Conservation (phyloP, 257 asterid species). For the Solanum raphanifolium region DNA sequence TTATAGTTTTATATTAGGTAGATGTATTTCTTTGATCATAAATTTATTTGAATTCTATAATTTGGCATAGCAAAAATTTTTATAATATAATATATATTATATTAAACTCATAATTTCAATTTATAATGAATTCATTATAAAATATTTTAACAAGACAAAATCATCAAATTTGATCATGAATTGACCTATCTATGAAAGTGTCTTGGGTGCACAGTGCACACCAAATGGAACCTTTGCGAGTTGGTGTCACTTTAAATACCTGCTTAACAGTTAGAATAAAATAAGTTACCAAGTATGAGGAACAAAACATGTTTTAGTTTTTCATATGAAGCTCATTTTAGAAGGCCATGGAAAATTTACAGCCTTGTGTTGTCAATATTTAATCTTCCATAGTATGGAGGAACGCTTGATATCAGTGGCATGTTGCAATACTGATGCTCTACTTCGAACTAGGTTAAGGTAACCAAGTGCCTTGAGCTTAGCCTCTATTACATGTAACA, state of each 20-base stretch:
- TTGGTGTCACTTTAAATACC: background rate
- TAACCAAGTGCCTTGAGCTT: slow-evolving; percentile 27
- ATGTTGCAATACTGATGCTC: slow-evolving; percentile 40
- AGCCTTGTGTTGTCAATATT: slow-evolving; percentile 24
- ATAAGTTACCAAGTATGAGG: background rate
- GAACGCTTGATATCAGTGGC: slow-evolving; percentile 62
- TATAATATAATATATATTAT: background rate
- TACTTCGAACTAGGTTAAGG: slow-evolving; percentile 10
- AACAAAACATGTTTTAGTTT: background rate
- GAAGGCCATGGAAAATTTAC: background rate
- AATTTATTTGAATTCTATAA: too few relatives aligned
- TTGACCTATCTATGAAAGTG: background rate
- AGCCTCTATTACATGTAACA: slow-evolving; percentile 27
- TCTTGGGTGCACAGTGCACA: background rate
- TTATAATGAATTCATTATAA: background rate
- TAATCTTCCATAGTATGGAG: slow-evolving; percentile 55
- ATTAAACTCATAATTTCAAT: background rate
- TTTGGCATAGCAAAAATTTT: too few relatives aligned
- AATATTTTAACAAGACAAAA: background rate
- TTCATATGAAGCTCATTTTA: background rate
- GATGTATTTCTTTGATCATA: too few relatives aligned
- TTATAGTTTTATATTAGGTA: too few relatives aligned
- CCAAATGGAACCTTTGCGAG: background rate
- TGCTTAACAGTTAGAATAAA: background rate
- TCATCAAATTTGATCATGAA: background rate